Percentiles rank a stretch among this genome's conserved stretches.
Conservation (phyloP, 1,284 basidiomycete species). For the Ceratobasidium sp. region DNA sequence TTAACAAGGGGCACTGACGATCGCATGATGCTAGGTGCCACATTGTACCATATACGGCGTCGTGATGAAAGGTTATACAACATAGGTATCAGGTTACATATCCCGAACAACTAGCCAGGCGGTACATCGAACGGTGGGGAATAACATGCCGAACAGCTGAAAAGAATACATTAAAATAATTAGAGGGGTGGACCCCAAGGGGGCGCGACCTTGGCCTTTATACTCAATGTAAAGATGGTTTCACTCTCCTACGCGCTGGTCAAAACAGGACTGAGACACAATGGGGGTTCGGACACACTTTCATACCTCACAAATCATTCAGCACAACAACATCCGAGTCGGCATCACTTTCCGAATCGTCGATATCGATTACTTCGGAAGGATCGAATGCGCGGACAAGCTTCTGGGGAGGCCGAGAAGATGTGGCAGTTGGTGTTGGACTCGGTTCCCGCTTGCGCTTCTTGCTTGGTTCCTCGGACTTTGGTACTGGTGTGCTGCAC, state of each 20-base stretch:
- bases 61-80: neutral
- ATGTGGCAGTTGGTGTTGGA: neutral
- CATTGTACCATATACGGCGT: constrained; percentile 50
- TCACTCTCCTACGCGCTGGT: neutral
- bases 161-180: too few species aligned
- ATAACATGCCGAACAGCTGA: too few species aligned
- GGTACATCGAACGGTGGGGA: too few species aligned
- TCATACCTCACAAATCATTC: neutral
- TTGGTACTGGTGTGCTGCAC: neutral
- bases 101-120: too few species aligned
- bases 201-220: neutral
- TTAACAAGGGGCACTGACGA: constrained; percentile 51
- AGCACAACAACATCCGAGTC: constrained; percentile 30
- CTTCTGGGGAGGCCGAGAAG: neutral
- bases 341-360: constrained; percentile 24
- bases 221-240: neutral
- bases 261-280: neutral
- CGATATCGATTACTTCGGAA: constrained; percentile 29
- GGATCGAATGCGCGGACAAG: neutral
- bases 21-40: constrained; percentile 50
- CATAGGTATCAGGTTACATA: too few species aligned
- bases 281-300: neutral
- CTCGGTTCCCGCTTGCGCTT: constrained; percentile 1
- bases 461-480: neutral
- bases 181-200: too few species aligned